Evolutionary conservation across 345 rosid genomes (phyloP), one percentile per base, ranked within the genome.

Genomic region (Syzygium aromaticum): DNA sequence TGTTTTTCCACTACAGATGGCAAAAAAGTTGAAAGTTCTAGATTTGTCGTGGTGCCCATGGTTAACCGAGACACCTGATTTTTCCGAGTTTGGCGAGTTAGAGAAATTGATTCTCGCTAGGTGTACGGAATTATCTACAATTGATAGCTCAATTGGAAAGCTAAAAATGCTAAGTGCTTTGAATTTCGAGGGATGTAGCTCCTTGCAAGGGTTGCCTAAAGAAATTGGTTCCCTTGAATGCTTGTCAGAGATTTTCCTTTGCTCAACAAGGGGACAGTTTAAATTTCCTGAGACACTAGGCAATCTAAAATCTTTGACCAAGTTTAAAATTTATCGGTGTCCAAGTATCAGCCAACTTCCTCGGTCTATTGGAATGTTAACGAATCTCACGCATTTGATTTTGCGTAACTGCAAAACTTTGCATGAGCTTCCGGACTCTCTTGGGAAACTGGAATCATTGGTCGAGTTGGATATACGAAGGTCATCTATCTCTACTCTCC

Each of bases 341-440:
- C 14, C 5, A 7, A 1, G 5, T 6, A 51, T 83, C 22, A 0
- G 2, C 85, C 11, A 27, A 5, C 56, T 84, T 84, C 85, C 85
- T 25, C 23, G 4, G 5, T 84, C 85, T 49, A 84, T 51, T 84
- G 28, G 30, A 59, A 59, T 0, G 64, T 11, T 59, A 43, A 43
- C 46, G 28, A 59, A 59, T 27, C 7, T 59, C 30, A 59, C 16
- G 1, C 64, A 59, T 59, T 59, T 11, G 64, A 0, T 0, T 59
- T 59, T 59, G 7, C 0, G 0, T 27, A 0, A 0, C 0, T 27
- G 16, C 30, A 0, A 11, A 54, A 6, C 0, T 23, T 13, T 57
- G 25, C 2, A 11, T 0, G 63, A 57, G 63, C 63, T 57, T 57
- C 63, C 14, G 0, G 5, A 23, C 63, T 23, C 63, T 27, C 23